Percentiles rank a stretch among this genome's conserved stretches.
These are phyloP conservation scores for Daldinia sp. DNA, from an alignment of 2,329 filamentous ascomycete species.

Conservation along the genomic window DNA sequence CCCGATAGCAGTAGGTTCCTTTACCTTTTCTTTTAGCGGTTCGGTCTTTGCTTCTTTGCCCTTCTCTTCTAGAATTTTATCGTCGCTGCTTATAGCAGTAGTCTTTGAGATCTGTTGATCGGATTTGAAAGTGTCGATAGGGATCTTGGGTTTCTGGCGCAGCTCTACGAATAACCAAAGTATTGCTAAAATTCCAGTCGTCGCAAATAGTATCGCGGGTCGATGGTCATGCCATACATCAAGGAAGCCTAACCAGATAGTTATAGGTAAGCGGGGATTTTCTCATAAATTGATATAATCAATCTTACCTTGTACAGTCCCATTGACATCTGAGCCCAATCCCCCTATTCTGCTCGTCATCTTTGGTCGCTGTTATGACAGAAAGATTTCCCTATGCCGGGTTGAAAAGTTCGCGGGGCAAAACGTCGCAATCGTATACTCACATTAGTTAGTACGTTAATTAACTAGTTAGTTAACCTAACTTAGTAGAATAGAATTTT, in stretches of 20 bases:
- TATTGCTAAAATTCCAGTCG: constrained; percentile 49
- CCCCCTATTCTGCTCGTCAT: constrained; percentile 25
- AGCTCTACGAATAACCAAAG: constrained; percentile 46
- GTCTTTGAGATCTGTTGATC: constrained; percentile 15
- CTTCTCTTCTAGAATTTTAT: constrained; percentile 20
- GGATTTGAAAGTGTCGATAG: constrained; percentile 43
- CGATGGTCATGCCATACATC: constrained; percentile 58
- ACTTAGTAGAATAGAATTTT: constrained; percentile 27
- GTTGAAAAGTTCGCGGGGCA: constrained; percentile 1
- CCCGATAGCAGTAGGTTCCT: constrained; percentile 50
- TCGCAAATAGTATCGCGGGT: constrained; percentile 52
- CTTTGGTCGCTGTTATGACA: constrained; percentile 11
- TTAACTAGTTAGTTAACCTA: no score
- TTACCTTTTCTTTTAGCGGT: constrained; percentile 23
- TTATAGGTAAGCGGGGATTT: not conserved
- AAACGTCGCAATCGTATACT: not conserved
- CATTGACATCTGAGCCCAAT: constrained; percentile 9
- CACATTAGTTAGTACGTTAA: no score
- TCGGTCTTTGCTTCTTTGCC: no score
- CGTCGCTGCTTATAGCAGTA: not conserved
- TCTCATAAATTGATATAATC: not conserved
- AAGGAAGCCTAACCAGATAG: constrained; percentile 47
- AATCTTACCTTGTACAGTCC: constrained; percentile 17
- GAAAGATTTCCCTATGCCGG: not conserved
- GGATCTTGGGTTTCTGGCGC: constrained; percentile 35